These are phyloP conservation scores for Fusarium papillatum DNA, from an alignment of 2,329 filamentous ascomycete genomes.

Conservation along the genomic window DNA sequence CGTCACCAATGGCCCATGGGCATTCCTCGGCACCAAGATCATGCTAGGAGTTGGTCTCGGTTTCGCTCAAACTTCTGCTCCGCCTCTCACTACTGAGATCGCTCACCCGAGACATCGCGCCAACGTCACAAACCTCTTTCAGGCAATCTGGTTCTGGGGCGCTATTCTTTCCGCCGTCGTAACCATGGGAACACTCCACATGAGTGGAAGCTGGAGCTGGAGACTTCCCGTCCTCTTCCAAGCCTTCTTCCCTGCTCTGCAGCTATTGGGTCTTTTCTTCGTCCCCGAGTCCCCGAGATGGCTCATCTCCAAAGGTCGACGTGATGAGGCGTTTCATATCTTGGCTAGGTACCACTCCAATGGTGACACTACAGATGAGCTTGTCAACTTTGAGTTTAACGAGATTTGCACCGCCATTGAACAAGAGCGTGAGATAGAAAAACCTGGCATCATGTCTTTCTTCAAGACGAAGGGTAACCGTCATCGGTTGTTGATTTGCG, in stretches of 20 bases:
- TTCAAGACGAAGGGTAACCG: slow-evolving; percentile 51
- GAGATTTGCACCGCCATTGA: slow-evolving; percentile 64
- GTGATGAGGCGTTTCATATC: slow-evolving; percentile 61
- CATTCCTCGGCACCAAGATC: slow-evolving; percentile 24
- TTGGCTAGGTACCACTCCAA: slow-evolving; percentile 64
- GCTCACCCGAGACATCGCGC: slow-evolving; percentile 33
- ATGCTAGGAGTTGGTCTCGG: slow-evolving; percentile 32
- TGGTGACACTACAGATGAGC: slow-evolving; percentile 56
- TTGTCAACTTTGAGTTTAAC: slow-evolving; percentile 62
- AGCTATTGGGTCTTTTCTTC: slow-evolving; percentile 12
- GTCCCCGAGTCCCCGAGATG: slow-evolving; percentile 59
- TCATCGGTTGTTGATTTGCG: slow-evolving; percentile 32
- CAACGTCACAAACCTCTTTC: slow-evolving; percentile 34
- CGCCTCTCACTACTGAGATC: slow-evolving; percentile 25
- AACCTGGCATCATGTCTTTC: slow-evolving; percentile 55
- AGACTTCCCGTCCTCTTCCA: slow-evolving; percentile 29
- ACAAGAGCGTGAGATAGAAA: slow-evolving; percentile 54
- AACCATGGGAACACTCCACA: slow-evolving; percentile 29
- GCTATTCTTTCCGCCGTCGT: slow-evolving; percentile 26
- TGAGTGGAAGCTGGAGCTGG: slow-evolving; percentile 30
- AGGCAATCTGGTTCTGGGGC: slow-evolving; percentile 33
- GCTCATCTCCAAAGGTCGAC: slow-evolving; percentile 41
- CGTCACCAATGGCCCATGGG: slow-evolving; percentile 7
- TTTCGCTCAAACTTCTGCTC: slow-evolving; percentile 30
- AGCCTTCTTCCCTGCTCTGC: slow-evolving; percentile 10